These are phyloP conservation scores for Phoma sp. DNA, from an alignment of 2,329 filamentous ascomycete genomes.

Conservation along the genomic window DNA sequence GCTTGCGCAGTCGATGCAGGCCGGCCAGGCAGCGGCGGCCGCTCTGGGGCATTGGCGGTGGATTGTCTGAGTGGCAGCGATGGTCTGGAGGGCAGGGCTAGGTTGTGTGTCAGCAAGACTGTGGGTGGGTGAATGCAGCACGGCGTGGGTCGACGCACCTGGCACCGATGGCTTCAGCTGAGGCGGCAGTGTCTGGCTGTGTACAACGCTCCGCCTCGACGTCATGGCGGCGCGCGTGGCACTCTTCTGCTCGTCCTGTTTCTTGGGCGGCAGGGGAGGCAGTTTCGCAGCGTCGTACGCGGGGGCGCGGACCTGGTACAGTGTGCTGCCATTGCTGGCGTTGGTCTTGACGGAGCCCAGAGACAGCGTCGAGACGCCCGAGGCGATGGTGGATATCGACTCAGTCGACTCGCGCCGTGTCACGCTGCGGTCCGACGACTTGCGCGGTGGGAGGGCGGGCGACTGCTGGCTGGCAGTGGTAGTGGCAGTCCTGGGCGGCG, in stretches of 20 bases:
- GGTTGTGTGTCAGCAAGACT: constrained; percentile 17
- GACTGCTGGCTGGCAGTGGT: constrained; percentile 42
- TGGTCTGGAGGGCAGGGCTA: constrained; percentile 28
- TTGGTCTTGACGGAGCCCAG: constrained; percentile 55
- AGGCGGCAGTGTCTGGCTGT: constrained; percentile 34
- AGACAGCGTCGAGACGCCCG: constrained; percentile 57
- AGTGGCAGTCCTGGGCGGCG: constrained; percentile 58
- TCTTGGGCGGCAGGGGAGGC: constrained; percentile 62
- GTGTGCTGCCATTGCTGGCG: constrained; percentile 38
- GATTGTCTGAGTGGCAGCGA: constrained; percentile 30
- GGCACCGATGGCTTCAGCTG: constrained; percentile 38
- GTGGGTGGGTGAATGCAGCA: background rate
- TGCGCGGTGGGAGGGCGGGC: constrained; percentile 54
- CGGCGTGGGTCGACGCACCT: constrained; percentile 11
- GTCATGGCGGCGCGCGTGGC: constrained; percentile 47
- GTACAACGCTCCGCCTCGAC: constrained; percentile 39
- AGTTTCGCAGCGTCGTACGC: constrained; percentile 62
- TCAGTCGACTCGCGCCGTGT: constrained; percentile 50
- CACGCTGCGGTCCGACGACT: constrained; percentile 49
- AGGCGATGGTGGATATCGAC: constrained; percentile 60
- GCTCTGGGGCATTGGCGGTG: constrained; percentile 12
- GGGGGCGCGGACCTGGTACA: constrained; percentile 58
- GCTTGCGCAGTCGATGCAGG: constrained; percentile 10
- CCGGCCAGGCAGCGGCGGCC: constrained; percentile 24
- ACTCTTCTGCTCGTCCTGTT: constrained; percentile 48